Evolutionary conservation across 73 alveolate species (phyloP).

Genomic region (Paramecium tetraurelia): DNA sequence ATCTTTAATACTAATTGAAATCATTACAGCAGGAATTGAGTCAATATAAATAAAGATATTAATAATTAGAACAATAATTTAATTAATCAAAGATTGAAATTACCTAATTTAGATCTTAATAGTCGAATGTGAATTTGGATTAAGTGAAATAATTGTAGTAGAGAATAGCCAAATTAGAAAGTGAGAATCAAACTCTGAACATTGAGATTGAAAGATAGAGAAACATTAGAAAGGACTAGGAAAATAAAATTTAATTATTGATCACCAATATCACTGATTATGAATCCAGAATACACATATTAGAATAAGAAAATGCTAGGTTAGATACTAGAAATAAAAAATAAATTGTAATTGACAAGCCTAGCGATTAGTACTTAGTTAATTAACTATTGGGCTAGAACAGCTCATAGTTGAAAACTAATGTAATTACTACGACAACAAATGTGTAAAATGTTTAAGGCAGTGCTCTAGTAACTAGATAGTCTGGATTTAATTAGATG

Average conservation of each 20-base stretch:
- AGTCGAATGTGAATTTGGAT: not conserved
- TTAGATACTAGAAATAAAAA: not conserved
- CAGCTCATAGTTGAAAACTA: not conserved
- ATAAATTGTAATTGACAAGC: not conserved
- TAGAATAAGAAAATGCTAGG: conserved; percentile 4
- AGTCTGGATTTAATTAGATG: not conserved
- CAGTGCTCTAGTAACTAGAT: not conserved
- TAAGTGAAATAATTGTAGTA: not conserved
- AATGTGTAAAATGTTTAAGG: not conserved
- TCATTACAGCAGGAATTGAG: not conserved
- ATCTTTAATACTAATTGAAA: not conserved
- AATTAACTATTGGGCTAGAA: not conserved
- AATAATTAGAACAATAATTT: not conserved
- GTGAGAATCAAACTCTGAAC: not conserved
- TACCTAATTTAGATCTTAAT: not conserved
- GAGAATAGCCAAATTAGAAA: not conserved
- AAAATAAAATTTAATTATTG: not conserved
- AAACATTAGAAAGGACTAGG: not conserved
- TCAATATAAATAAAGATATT: not conserved
- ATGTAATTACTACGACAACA: not conserved
- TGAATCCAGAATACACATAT: conserved; percentile 8
- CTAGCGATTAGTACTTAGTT: not conserved
- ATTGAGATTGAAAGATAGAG: not conserved
- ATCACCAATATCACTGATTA: not conserved
- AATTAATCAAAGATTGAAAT: not conserved